phyloP scores from a whole-genome alignment of 2,329 filamentous ascomycete genomes.

The Aspergillus uvarum region DNA sequence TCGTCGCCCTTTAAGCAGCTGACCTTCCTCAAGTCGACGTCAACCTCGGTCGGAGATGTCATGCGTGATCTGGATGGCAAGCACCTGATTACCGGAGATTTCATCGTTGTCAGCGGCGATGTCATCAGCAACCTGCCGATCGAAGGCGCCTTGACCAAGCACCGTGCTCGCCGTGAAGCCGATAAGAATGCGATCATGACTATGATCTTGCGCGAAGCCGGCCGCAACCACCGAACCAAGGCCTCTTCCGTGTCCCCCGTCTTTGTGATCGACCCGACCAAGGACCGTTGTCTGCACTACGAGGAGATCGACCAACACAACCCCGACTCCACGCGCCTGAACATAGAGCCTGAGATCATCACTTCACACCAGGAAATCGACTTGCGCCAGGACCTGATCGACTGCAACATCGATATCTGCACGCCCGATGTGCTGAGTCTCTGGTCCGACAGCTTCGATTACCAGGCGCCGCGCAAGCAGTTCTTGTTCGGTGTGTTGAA shows the following conservation, averaged over 20 bases:
- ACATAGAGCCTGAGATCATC: conserved; percentile 77
- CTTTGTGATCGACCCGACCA: conserved; percentile 80
- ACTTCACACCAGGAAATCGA: conserved; percentile 73
- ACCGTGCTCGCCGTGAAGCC: conserved; percentile 74
- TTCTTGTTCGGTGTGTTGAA: conserved; percentile 92
- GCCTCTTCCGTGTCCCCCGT: conserved; percentile 72
- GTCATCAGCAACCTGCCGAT: conserved; percentile 86
- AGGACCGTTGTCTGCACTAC: conserved; percentile 84
- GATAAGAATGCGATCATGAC: conserved; percentile 99
- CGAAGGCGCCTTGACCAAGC: conserved; percentile 73
- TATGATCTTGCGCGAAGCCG: conserved; percentile 79
- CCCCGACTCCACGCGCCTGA: conserved; percentile 55
- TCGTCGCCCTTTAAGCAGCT: conserved; percentile 80
- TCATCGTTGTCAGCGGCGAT: conserved; percentile 89
- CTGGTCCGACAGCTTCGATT: conserved; percentile 98
- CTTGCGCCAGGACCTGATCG: conserved; percentile 81
- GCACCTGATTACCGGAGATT: conserved; percentile 82
- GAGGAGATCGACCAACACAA: conserved; percentile 75
- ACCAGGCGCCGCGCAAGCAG: conserved; percentile 82
- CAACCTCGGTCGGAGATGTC: conserved; percentile 85
- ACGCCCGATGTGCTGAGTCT: conserved; percentile 91
- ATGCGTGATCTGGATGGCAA: conserved; percentile 90
- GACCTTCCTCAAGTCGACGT: conserved; percentile 83
- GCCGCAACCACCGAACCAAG: conserved; percentile 73
- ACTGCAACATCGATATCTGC: conserved; percentile 95